Conservation (phyloP, 2,329 filamentous ascomycete genomes). For the Macrophomina pseudophaseolina region DNA sequence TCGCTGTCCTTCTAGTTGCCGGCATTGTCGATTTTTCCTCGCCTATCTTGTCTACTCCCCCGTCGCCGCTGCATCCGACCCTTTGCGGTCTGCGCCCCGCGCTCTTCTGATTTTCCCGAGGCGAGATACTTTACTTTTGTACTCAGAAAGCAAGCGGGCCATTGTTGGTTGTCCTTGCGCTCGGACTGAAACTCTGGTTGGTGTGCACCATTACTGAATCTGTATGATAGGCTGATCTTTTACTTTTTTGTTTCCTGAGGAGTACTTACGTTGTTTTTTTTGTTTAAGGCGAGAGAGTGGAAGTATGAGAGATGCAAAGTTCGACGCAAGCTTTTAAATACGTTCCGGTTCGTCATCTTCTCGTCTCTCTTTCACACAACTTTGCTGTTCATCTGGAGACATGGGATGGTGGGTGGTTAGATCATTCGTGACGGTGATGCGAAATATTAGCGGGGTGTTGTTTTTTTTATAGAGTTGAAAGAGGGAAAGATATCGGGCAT, state of each 20-base stretch:
- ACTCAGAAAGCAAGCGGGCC: neutral
- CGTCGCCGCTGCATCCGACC: neutral
- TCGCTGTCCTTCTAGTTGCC: neutral
- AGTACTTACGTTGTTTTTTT: no score
- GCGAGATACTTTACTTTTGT: neutral
- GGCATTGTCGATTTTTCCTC: neutral
- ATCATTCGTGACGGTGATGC: neutral
- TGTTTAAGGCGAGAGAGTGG: no score
- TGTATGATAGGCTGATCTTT: slow-evolving; percentile 10
- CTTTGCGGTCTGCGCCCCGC: neutral
- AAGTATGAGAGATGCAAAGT: neutral
- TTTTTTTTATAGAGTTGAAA: slow-evolving; percentile 12
- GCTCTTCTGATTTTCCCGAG: neutral
- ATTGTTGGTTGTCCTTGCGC: neutral
- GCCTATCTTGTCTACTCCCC: neutral
- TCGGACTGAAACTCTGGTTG: neutral
- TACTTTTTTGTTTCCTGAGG: neutral
- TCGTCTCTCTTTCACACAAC: neutral
- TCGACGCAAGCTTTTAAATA: slow-evolving; percentile 8
- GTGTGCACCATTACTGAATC: neutral
- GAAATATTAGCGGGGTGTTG: slow-evolving; percentile 5
- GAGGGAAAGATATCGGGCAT: slow-evolving; percentile 4
- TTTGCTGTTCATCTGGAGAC: neutral
- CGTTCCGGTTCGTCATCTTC: neutral
- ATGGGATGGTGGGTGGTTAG: neutral